These are phyloP conservation scores for Collybia mongolica DNA, from an alignment of 768 basidiomycete species.

Conservation along the genomic window DNA sequence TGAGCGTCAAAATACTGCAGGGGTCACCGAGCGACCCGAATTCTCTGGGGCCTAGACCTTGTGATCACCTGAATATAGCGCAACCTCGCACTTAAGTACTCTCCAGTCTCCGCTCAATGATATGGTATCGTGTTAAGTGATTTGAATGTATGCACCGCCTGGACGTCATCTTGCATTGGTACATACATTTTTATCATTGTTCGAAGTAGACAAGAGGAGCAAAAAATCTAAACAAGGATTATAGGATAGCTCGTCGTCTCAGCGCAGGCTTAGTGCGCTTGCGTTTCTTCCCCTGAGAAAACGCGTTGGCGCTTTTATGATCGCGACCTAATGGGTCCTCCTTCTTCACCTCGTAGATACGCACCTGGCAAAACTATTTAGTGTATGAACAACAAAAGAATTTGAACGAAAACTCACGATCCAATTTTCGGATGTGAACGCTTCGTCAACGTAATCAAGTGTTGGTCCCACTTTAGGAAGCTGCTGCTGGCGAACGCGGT, in stretches of 20 bases:
- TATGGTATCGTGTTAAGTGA: no score
- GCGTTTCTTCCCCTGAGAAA: slow-evolving; percentile 84
- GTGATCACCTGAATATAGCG: no score
- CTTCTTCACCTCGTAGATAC: slow-evolving; percentile 94
- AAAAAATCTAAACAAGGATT: slow-evolving; percentile 10
- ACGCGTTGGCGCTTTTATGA: slow-evolving; percentile 83
- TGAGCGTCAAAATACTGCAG: no score
- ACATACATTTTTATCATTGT: no score
- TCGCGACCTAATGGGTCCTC: slow-evolving; percentile 91
- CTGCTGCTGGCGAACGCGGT: slow-evolving; percentile 87
- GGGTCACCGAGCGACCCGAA: no score
- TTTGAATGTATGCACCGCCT: no score
- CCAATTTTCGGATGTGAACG: slow-evolving; percentile 99
- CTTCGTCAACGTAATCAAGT: slow-evolving; percentile 92
- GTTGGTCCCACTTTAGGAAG: slow-evolving; percentile 77
- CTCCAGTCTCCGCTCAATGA: no score
- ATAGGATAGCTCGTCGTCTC: slow-evolving; percentile 53
- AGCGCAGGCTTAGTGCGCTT: slow-evolving; percentile 73
- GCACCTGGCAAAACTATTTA: slow-evolving; percentile 48
- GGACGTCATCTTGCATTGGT: no score
- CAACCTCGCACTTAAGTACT: no score
- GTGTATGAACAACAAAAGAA: neutral
- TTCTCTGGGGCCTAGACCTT: no score
- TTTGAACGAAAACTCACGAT: slow-evolving; percentile 57
- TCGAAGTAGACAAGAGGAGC: no score